Conservation (phyloP, 1,284 basidiomycete genomes). For the Marasmius tenuissimus region DNA sequence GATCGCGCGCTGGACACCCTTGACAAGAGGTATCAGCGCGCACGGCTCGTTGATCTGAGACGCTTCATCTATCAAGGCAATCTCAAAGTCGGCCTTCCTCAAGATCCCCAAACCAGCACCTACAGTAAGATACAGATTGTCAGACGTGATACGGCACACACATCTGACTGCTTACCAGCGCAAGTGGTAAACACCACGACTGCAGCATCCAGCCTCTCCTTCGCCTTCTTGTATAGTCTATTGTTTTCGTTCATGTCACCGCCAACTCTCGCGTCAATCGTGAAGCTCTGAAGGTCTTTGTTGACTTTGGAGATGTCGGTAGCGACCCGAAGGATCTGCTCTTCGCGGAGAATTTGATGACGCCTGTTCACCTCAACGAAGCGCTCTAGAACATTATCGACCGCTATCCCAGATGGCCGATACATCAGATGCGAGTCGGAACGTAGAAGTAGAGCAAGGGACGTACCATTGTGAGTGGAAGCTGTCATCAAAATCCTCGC, state of each 20-base stretch:
- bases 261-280: slow-evolving; percentile 63
- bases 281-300: slow-evolving; percentile 53
- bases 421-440: neutral
- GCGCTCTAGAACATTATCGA: slow-evolving; percentile 67
- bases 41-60: slow-evolving; percentile 67
- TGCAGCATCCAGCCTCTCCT: slow-evolving; percentile 54
- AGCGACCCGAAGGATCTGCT: slow-evolving; percentile 61
- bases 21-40: slow-evolving; percentile 63
- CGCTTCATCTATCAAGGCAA: slow-evolving; percentile 66
- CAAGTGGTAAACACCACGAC: slow-evolving; percentile 63
- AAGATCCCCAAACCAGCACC: slow-evolving; percentile 61
- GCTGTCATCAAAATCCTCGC: slow-evolving; percentile 64
- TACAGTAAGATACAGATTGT: slow-evolving; percentile 14
- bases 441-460: neutral
- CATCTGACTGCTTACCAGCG: slow-evolving; percentile 35
- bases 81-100: slow-evolving; percentile 55
- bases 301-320: slow-evolving; percentile 63
- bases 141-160: neutral
- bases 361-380: slow-evolving; percentile 49
- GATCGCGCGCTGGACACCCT: slow-evolving; percentile 55
- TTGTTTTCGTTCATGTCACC: slow-evolving; percentile 63
- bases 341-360: slow-evolving; percentile 42
- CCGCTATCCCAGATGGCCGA: slow-evolving; percentile 37
- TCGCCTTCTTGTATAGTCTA: slow-evolving; percentile 55
- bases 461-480: slow-evolving; percentile 62